Evolutionary conservation across 768 basidiomycete genomes (phyloP).

Genomic region (Psilocybe cyanescens): DNA sequence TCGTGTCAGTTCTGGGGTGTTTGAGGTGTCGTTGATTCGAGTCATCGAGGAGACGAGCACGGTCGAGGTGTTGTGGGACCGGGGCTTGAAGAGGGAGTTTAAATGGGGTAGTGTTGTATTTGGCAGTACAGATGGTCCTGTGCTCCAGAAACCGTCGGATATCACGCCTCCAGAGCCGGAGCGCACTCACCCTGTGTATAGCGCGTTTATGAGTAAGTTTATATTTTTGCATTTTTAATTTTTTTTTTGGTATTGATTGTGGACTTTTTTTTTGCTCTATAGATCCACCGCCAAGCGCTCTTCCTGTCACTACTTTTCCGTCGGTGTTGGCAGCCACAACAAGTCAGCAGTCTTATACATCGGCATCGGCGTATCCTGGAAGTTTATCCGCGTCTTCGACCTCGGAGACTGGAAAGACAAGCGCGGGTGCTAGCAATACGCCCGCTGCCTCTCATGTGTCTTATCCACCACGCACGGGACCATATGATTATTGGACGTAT

Average conservation of each 20-base stretch:
- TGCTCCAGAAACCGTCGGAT: constrained; percentile 75
- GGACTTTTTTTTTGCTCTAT: constrained; percentile 1
- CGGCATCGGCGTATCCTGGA: constrained; percentile 9
- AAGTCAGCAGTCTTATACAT: constrained; percentile 1
- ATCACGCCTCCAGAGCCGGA: constrained; percentile 40
- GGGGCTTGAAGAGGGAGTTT: constrained; percentile 73
- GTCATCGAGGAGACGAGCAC: constrained; percentile 71
- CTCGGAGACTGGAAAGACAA: constrained; percentile 10
- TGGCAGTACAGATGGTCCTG: constrained; percentile 70
- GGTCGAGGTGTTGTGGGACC: constrained; percentile 84
- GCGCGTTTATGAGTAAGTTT: not conserved
- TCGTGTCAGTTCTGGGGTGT: constrained; percentile 81
- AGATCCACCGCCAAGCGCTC: constrained; percentile 23
- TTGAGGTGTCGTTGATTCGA: constrained; percentile 80
- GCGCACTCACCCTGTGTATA: constrained; percentile 23
- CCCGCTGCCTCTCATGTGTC: constrained; percentile 10
- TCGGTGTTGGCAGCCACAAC: constrained; percentile 32
- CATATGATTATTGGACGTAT: constrained; percentile 44
- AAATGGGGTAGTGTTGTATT: constrained; percentile 85
- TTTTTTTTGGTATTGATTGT: constrained; percentile 8
- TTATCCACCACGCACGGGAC: constrained; percentile 25
- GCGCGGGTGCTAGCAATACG: constrained; percentile 6
- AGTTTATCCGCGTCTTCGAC: constrained; percentile 15
- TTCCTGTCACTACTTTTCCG: constrained; percentile 35
- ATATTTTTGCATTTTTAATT: constrained; percentile 32